Evolutionary conservation across 2,329 filamentous ascomycete genomes (phyloP).

Genomic region (Alternaria solani): DNA sequence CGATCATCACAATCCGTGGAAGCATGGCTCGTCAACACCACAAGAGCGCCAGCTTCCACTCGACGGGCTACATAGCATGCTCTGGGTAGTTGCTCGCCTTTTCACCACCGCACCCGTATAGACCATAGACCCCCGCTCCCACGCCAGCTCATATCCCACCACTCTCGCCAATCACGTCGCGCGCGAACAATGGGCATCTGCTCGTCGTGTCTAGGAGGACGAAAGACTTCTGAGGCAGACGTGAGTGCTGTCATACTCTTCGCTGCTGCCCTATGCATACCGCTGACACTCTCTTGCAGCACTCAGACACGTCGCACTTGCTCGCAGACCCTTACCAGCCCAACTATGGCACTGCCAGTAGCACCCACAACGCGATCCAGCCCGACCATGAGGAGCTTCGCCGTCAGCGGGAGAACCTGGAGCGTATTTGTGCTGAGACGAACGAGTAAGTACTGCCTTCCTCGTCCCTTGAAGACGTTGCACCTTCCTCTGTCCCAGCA

Average conservation of each 20-base stretch:
- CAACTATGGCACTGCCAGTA: slow-evolving; percentile 55
- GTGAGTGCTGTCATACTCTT: slow-evolving; percentile 42
- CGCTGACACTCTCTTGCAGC: slow-evolving; percentile 49
- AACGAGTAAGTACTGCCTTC: slow-evolving; percentile 51
- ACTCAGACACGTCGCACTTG: slow-evolving; percentile 57
- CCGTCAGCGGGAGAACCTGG: slow-evolving; percentile 58
- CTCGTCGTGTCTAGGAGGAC: slow-evolving; percentile 58
- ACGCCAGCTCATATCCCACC: slow-evolving; percentile 1
- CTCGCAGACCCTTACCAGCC: slow-evolving; percentile 55
- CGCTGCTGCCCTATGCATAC: slow-evolving; percentile 8
- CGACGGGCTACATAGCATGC: slow-evolving; percentile 25
- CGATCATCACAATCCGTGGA: slow-evolving; percentile 17
- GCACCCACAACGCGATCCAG: slow-evolving; percentile 49
- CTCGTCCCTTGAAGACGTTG: background rate
- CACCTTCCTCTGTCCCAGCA: background rate
- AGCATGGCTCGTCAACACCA: slow-evolving; percentile 2
- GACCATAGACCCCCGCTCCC: background rate
- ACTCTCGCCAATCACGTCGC: background rate
- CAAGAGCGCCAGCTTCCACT: slow-evolving; percentile 23
- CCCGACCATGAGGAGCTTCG: slow-evolving; percentile 60
- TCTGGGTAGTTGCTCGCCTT: slow-evolving; percentile 9
- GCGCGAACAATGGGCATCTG: slow-evolving; percentile 58
- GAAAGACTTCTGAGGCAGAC: slow-evolving; percentile 54
- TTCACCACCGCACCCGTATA: slow-evolving; percentile 11
- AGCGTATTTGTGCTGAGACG: slow-evolving; percentile 59